Evolutionary conservation across 169 alveolate species (phyloP).

Genomic region (Cryptosporidium muris): DNA sequence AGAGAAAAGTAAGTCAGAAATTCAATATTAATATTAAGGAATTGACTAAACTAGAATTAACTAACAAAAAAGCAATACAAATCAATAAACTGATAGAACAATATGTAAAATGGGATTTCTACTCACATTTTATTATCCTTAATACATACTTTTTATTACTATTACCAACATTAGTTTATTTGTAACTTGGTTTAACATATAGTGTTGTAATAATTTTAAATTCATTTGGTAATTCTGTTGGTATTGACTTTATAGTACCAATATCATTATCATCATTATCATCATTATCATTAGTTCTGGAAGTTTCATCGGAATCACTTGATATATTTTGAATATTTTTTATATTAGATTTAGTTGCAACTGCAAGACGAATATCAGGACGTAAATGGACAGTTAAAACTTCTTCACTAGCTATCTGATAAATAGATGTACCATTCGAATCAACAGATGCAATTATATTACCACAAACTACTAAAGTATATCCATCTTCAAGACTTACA

Average conservation of each 20-base stretch:
- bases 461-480: conserved; percentile 42
- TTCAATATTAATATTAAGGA: no score
- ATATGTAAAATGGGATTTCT: no score
- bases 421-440: conserved; percentile 48
- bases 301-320: conserved; percentile 7
- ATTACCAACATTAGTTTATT: not conserved
- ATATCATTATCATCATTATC: not conserved
- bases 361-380: conserved; percentile 67
- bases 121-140: no score
- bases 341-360: conserved; percentile 10
- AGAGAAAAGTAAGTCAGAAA: no score
- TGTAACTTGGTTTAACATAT: conserved; percentile 41
- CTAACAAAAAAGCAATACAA: no score
- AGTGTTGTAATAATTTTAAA: conserved; percentile 19
- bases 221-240: conserved; percentile 9
- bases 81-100: no score
- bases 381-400: conserved; percentile 14
- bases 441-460: conserved; percentile 23
- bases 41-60: no score
- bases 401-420: conserved; percentile 52
- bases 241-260: no score
- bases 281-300: conserved; percentile 17
- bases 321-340: no score
- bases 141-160: no score
- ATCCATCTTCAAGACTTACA: conserved; percentile 30